Evolutionary conservation across 768 basidiomycete genomes (phyloP).

Genomic region (Pisolithus orientalis): DNA sequence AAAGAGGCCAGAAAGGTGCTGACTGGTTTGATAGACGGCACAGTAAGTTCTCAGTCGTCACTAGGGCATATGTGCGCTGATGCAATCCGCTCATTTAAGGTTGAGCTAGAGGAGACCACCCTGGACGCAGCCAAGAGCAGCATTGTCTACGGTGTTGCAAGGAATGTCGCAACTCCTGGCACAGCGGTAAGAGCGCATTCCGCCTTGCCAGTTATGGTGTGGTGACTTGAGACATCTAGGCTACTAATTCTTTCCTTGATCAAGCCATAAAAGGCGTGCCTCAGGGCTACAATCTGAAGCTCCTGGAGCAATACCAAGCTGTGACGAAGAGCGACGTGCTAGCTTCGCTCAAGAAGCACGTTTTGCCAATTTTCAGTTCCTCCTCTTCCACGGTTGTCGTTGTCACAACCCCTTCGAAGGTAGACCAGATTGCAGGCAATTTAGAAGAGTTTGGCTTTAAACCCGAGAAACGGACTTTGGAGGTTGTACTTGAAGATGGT

Average conservation of each 20-base stretch:
- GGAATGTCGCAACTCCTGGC: conserved; percentile 77
- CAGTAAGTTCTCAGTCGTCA: conserved; percentile 41
- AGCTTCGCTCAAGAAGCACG: conserved; percentile 58
- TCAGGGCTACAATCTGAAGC: conserved; percentile 64
- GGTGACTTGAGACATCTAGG: conserved; percentile 38
- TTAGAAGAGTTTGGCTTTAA: conserved; percentile 67
- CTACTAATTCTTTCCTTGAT: conserved; percentile 77
- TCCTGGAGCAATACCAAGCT: conserved; percentile 75
- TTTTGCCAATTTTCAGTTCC: conserved; percentile 81
- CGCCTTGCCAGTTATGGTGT: background rate
- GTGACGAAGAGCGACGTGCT: conserved; percentile 78
- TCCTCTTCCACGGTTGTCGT: conserved; percentile 72
- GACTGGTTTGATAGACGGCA: conserved; percentile 71
- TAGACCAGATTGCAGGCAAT: conserved; percentile 59
- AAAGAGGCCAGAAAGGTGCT: conserved; percentile 75
- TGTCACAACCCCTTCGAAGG: conserved; percentile 78
- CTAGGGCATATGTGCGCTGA: background rate
- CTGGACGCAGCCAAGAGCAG: conserved; percentile 90
- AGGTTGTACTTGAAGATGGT: conserved; percentile 48
- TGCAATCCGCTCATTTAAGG: conserved; percentile 35
- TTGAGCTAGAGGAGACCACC: conserved; percentile 70
- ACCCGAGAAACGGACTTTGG: conserved; percentile 66
- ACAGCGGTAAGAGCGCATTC: conserved; percentile 59
- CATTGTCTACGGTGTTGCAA: conserved; percentile 79
- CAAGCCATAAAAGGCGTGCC: conserved; percentile 85